Evolutionary conservation across 345 rosid genomes (phyloP), one percentile per base, ranked within the genome.

Genomic region (Gossypium australe): DNA sequence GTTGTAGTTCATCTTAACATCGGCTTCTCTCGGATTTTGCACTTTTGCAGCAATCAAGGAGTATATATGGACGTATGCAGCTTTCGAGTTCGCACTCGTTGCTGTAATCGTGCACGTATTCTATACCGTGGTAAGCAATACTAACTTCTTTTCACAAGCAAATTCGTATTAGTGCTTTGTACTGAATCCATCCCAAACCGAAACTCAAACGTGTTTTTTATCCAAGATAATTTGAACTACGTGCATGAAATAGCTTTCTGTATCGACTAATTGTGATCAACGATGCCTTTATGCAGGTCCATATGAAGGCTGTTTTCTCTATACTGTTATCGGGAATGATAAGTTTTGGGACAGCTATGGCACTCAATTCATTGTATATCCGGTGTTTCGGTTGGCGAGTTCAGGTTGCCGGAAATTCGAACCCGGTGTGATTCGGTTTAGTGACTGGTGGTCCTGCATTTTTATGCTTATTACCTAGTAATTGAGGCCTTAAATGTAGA

Each of bases 1-100:
- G 29, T 62, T 49, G 70, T 18, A 16, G 27, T 11, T 25, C 14
- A 4, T 70, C 78, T 71, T 55, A 62, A 12, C 18, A 22, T 27
- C 34, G 2, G 59, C 38, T 65, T 74, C 29, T 55, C 72, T 57
- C 57, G 41, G 51, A 1, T 57, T 57, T 22, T 57, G 61, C 27
- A 20, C 58, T 3, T 20, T 81, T 80, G 86, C 89, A 94, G 98
- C 93, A 51, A 86, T 85, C 75, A 87, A 78, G 85, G 97, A 92
- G 83, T 92, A 88, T 70, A 86, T 89, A 83, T 94, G 98, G 98
- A 89, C 97, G 11, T 92, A 87, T 43, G 98, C 97, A 45, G 96
- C 98, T 71, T 88, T 92, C 8, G 97, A 94, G 80, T 94, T 94
- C 76, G 95, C 89, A 59, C 86, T 89, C 27, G 88, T 94, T 64